A percentile compares a stretch with the other conserved stretches of the same genome.
phyloP scores from a whole-genome alignment of 306 rosid genomes.

The Morella rubra region DNA sequence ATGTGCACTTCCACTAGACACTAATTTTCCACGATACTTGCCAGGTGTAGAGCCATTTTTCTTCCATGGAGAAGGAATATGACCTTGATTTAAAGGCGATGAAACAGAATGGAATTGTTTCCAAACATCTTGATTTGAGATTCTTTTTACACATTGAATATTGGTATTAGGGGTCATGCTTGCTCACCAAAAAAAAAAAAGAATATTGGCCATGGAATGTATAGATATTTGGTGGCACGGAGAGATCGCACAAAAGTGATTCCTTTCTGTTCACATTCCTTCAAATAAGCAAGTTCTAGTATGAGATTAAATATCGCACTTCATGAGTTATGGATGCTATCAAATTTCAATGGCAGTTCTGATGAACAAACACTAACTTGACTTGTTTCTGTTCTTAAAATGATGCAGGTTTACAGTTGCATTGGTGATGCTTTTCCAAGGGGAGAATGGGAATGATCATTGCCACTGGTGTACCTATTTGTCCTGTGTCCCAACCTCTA shows the following conservation, averaged over 20 bases:
- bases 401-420: conserved; percentile 53
- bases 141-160: neutral
- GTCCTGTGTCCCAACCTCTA: conserved; percentile 68
- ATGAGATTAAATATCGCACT: too few relatives aligned
- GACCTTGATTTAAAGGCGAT: too few relatives aligned
- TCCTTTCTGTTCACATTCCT: neutral
- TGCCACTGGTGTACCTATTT: conserved; percentile 81
- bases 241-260: neutral
- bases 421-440: conserved; percentile 60
- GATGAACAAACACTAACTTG: neutral
- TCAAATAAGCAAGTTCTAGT: too few relatives aligned
- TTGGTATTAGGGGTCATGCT: neutral
- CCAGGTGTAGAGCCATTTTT: too few relatives aligned
- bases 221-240: neutral
- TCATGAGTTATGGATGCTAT: too few relatives aligned
- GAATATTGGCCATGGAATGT: too few relatives aligned
- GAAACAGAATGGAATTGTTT: too few relatives aligned
- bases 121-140: too few relatives aligned
- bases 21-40: too few relatives aligned
- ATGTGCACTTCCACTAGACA: neutral
- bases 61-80: too few relatives aligned
- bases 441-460: conserved; percentile 57
- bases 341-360: too few relatives aligned
- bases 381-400: neutral
- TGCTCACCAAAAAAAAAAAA: too few relatives aligned